Conservation (phyloP, 2,329 filamentous ascomycete species). For the Amauroascus niger region DNA sequence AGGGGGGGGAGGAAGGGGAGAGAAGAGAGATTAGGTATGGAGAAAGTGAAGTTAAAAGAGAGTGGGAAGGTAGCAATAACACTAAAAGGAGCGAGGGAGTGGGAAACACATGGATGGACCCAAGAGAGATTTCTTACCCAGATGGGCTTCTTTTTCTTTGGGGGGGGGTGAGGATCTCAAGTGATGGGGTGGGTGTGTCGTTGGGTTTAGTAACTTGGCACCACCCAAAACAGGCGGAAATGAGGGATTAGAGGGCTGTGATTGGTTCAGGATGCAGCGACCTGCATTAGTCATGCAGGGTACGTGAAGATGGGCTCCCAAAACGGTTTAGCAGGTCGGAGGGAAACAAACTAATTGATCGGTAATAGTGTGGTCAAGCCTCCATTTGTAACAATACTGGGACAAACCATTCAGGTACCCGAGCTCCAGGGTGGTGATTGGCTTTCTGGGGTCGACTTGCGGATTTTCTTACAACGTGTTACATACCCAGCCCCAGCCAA, state of each 20-base stretch:
- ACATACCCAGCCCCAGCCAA: background rate
- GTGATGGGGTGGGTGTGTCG: background rate
- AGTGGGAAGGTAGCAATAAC: background rate
- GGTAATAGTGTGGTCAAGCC: slow-evolving; percentile 1
- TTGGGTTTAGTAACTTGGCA: slow-evolving; percentile 8
- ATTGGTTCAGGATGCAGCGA: background rate
- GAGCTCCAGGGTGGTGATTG: background rate
- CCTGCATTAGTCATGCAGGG: slow-evolving; percentile 9
- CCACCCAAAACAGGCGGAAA: background rate
- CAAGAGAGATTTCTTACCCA: slow-evolving; percentile 3
- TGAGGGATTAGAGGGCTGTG: background rate
- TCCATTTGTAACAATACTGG: slow-evolving; percentile 5
- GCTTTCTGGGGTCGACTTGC: background rate
- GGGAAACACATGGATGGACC: background rate
- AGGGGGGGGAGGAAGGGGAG: slow-evolving; percentile 9
- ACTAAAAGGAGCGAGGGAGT: background rate
- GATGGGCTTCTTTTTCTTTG: slow-evolving; percentile 1
- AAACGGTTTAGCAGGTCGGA: slow-evolving; percentile 9
- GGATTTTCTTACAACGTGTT: background rate
- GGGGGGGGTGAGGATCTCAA: background rate
- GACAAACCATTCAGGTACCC: slow-evolving; percentile 11
- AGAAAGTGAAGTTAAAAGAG: background rate
- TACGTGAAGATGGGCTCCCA: background rate
- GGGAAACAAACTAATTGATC: slow-evolving; percentile 3
- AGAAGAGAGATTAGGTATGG: background rate